Base-by-base conservation (phyloP, 1,284 basidiomycete genomes). In the Microbotryomycetes sp. region DNA sequence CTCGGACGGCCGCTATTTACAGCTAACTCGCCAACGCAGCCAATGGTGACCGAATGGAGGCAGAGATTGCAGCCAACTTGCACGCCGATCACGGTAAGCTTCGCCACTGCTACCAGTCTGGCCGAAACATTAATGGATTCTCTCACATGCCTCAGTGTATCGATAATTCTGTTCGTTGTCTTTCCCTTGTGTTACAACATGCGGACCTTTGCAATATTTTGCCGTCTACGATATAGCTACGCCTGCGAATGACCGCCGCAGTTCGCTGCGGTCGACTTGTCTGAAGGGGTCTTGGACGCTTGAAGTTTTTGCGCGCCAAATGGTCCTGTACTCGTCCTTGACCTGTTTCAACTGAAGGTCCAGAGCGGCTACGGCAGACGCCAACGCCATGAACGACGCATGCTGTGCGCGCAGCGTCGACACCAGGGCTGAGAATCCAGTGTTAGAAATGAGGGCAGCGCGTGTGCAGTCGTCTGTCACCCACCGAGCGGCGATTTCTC, bases 21-120 rank as follows among this genome's bases (percentile, higher is more conserved):
- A n/a, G n/a, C n/a, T n/a, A n/a, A n/a, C n/a, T n/a, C n/a, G n/a
- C n/a, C n/a, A 82, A 97, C 58, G 81, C 97, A 60, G 85, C 91
- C 47, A 97, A 97, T 74, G 96, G 96, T 63, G 96, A 98, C 79
- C 80, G 89, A 67, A 89, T 91, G 67, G 94, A 98, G 78, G 89
- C 92, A 41, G 94, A 98, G 79, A 90, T 97, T 73, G 91, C 91
- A 59, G 91, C 92, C 59, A 96, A 96, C 78, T 79, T 97, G 68
- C 82, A 91, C 73, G 81, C 78, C 26, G 78, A 80, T 67, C 78
- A 80, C 71, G 75, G 9, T 27, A 7, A 3, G 5, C 6, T 28
- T 27, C 15, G 18, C 29, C 23, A 18, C 18, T 26, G n/a, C n/a
- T n/a, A n/a, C n/a, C n/a, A n/a, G n/a, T n/a, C n/a, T n/a, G n/a